phyloP scores from a whole-genome alignment of 495 filamentous ascomycete genomes.

The Aspergillus olivimuriae region DNA sequence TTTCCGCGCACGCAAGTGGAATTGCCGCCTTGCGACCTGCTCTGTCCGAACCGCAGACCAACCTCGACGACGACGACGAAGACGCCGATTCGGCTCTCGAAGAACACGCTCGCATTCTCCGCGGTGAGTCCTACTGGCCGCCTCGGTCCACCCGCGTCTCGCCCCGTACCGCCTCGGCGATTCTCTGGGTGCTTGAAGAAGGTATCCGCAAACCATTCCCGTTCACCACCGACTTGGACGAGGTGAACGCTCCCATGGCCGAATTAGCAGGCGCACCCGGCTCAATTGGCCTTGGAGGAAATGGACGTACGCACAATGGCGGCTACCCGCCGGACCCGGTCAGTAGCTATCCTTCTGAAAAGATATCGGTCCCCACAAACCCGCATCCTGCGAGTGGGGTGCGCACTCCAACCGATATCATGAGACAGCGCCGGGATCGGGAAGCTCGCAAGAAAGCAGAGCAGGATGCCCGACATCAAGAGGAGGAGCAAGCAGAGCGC shows the following conservation, averaged over 20 bases:
- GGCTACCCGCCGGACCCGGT: slow-evolving; percentile 36
- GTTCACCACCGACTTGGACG: slow-evolving; percentile 77
- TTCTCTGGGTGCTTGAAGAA: slow-evolving; percentile 87
- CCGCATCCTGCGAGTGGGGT: slow-evolving; percentile 38
- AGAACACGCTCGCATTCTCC: slow-evolving; percentile 24
- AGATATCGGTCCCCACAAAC: slow-evolving; percentile 43
- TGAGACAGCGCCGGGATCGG: slow-evolving; percentile 62
- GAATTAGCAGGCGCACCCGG: slow-evolving; percentile 60
- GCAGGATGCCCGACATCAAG: slow-evolving; percentile 39
- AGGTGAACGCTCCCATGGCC: slow-evolving; percentile 94
- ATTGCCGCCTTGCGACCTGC: slow-evolving; percentile 28
- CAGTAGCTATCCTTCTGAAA: too few species aligned
- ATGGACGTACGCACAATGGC: slow-evolving; percentile 45
- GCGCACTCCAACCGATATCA: slow-evolving; percentile 62
- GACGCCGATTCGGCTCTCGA: slow-evolving; percentile 26
- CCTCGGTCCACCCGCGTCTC: slow-evolving; percentile 54
- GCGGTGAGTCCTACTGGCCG: slow-evolving; percentile 44
- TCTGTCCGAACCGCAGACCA: slow-evolving; percentile 33
- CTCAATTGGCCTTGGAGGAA: slow-evolving; percentile 30
- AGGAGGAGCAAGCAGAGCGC: slow-evolving; percentile 48
- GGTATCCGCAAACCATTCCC: slow-evolving; percentile 75
- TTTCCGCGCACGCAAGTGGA: slow-evolving; percentile 12
- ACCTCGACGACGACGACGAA: slow-evolving; percentile 25
- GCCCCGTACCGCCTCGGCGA: slow-evolving; percentile 63
- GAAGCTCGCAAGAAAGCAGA: slow-evolving; percentile 62